Conservation (phyloP, 805 yeast species). For the Jamesozyma hellenica region DNA sequence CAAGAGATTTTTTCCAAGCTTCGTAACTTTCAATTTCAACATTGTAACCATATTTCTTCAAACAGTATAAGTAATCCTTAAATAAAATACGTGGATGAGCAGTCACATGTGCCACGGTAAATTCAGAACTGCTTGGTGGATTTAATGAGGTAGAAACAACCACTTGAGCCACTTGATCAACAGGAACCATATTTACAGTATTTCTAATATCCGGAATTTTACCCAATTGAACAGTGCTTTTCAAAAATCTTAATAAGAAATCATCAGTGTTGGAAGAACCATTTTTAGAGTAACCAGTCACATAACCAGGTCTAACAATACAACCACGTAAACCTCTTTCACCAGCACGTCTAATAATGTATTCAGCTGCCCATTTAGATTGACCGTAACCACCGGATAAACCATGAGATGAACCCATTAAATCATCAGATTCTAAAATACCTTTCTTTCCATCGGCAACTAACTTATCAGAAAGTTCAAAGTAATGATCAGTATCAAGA, state of each 20-base stretch:
- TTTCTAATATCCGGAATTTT: slow-evolving; percentile 76
- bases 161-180: slow-evolving; percentile 93
- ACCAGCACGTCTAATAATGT: slow-evolving; percentile 81
- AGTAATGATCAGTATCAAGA: slow-evolving; percentile 73
- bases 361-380: slow-evolving; percentile 95
- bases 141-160: slow-evolving; percentile 73
- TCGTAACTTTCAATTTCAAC: slow-evolving; percentile 56
- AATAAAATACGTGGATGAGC: slow-evolving; percentile 88
- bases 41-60: slow-evolving; percentile 63
- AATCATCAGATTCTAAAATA: slow-evolving; percentile 71
- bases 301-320: slow-evolving; percentile 91
- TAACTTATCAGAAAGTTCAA: slow-evolving; percentile 63
- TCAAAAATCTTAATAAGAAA: slow-evolving; percentile 85
- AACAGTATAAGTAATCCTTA: slow-evolving; percentile 59
- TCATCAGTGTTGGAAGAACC: slow-evolving; percentile 96
- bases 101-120: slow-evolving; percentile 88
- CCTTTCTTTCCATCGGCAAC: slow-evolving; percentile 59
- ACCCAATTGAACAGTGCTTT: slow-evolving; percentile 88
- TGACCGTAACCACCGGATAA: slow-evolving; percentile 94
- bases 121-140: slow-evolving; percentile 46
- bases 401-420: slow-evolving; percentile 72
- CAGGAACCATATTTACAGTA: slow-evolving; percentile 93
- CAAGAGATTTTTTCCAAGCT: slow-evolving; percentile 69
- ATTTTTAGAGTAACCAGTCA: slow-evolving; percentile 71
- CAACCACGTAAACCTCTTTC: slow-evolving; percentile 78